Evolutionary conservation across 176 grass and related monocot species (phyloP).

Genomic region (Neostapfia colusana): DNA sequence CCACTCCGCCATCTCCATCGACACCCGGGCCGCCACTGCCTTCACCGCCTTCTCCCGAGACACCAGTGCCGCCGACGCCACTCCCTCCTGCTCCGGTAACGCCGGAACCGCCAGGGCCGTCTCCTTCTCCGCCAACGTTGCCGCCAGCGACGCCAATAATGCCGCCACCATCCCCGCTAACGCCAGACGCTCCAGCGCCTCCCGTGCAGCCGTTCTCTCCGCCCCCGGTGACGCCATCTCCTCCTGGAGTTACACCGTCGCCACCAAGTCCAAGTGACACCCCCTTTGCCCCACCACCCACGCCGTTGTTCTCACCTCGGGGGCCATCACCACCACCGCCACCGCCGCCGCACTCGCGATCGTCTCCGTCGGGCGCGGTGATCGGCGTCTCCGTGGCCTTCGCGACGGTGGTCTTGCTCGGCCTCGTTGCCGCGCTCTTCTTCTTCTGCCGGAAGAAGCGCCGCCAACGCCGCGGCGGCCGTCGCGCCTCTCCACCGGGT

Average conservation of each 20-base stretch:
- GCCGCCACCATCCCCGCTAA: not conserved
- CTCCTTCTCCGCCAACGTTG: not conserved
- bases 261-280: not conserved
- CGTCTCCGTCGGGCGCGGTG: conserved; percentile 10
- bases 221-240: not conserved
- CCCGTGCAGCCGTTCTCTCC: not conserved
- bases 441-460: conserved; percentile 32
- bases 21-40: not conserved
- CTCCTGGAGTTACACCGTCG: not conserved
- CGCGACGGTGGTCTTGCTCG: conserved; percentile 23
- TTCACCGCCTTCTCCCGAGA: not conserved
- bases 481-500: conserved; percentile 14
- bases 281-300: not conserved
- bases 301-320: not conserved
- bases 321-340: not conserved
- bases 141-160: not conserved
- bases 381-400: conserved; percentile 40
- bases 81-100: not conserved
- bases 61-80: not conserved
- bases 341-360: not conserved
- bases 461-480: conserved; percentile 8
- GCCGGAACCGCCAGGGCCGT: not conserved
- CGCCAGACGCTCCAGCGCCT: not conserved
- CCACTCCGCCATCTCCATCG: not conserved
- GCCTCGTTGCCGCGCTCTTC: conserved; percentile 38